A percentile compares a stretch with the other conserved stretches of the same genome.
Evolutionary conservation across 2,329 filamentous ascomycete genomes (phyloP).

Genomic region (Aspergillus novoparasiticus): DNA sequence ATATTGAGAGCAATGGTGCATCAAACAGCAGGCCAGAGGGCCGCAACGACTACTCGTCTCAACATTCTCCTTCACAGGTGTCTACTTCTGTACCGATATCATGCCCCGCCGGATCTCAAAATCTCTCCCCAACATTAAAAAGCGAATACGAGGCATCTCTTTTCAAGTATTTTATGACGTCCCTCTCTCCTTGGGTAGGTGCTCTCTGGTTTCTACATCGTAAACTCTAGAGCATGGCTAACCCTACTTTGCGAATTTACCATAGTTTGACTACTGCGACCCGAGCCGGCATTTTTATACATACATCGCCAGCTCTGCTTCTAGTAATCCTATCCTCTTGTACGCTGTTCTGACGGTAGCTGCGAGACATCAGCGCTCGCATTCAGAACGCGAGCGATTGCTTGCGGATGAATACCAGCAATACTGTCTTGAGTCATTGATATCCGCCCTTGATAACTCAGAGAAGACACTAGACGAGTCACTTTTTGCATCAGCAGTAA

Average conservation of each 20-base stretch:
- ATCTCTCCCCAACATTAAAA: neutral
- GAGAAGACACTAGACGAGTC: constrained; percentile 3
- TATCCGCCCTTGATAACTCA: constrained; percentile 3
- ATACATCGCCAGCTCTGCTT: neutral
- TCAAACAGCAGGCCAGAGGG: neutral
- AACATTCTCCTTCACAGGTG: neutral
- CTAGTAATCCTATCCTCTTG: constrained; percentile 3
- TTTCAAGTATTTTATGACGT: constrained; percentile 3
- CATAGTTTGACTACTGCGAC: constrained; percentile 9
- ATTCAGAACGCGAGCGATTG: neutral
- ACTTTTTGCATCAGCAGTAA: constrained; percentile 7
- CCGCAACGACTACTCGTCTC: neutral
- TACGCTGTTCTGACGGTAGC: constrained; percentile 6
- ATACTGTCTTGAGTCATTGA: constrained; percentile 3
- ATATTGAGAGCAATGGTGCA: neutral
- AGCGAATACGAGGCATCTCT: constrained; percentile 4
- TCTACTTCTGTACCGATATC: neutral
- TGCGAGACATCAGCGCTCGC: constrained; percentile 5
- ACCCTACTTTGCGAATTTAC: neutral
- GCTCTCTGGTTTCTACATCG: neutral
- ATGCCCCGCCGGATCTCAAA: neutral
- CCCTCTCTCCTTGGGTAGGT: constrained; percentile 6
- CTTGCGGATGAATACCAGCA: constrained; percentile 3
- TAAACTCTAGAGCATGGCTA: neutral
- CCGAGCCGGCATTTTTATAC: neutral